Evolutionary conservation across 495 filamentous ascomycete genomes (phyloP), one percentile per base, ranked within the genome.

Genomic region (Parathielavia appendiculata): DNA sequence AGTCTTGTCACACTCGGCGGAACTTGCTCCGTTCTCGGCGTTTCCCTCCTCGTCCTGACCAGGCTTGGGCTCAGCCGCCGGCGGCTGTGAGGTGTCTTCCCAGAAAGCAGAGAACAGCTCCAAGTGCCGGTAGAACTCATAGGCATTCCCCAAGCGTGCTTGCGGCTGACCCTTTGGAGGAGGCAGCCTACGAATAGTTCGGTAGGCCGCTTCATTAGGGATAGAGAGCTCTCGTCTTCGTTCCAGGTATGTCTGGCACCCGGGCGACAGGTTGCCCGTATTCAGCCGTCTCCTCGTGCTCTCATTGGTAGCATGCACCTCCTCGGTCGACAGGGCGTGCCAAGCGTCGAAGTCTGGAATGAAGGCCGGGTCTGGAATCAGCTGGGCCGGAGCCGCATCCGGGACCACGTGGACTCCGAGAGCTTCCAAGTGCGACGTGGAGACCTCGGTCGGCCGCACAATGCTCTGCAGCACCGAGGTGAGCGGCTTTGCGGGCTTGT

Each of bases 91-190:
- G 0, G 77, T 79, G 61, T 83, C 80, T 19, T 76, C 74, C 80
- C 80, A 83, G 60, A 69, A 83, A 1, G 68, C 58, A 17, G 77
- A 72, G 62, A 80, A 73, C 35, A 76, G 57, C 51, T 83, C 80
- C 32, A 83, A 70, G 53, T 78, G 74, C 40, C 76, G 78, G 66
- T 75, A 83, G 67, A 83, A 83, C 66, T 82, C 80, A 54, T 78
- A 83, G n/a, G 76, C 74, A 60, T 80, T 81, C 9, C 80, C 80
- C 6, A 83, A 65, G 1, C 80, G 75, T 1, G 73, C 70, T 22
- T 71, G 69, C 43, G 70, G 57, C 51, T 75, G 73, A 10, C 80
- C 80, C 43, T 74, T 71, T 32, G 74, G 74, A 7, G 76, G 69
- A 4, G 75, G 76, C 20, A 81, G 63, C 22, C 80, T 74, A 12